Evolutionary conservation across 1,139 yeast genomes (phyloP).

Genomic region (Kodamaea sp.): DNA sequence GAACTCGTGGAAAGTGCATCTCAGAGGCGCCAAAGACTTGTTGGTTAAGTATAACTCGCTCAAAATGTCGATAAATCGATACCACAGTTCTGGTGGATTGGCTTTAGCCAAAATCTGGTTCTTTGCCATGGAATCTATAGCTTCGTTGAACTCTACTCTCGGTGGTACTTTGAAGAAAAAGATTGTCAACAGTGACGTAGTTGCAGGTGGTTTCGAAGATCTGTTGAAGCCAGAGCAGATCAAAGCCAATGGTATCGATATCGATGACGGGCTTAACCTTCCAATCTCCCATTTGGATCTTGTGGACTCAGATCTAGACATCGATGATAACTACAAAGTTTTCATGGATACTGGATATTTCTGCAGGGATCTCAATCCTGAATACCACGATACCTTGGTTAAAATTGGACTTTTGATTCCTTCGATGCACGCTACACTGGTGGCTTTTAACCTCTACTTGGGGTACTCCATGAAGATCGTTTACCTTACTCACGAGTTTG

Average conservation of each 20-base stretch:
- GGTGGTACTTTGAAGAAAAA: slow-evolving; percentile 35
- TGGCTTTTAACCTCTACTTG: slow-evolving; percentile 35
- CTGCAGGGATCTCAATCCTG: slow-evolving; percentile 26
- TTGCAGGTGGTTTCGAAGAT: slow-evolving; percentile 1
- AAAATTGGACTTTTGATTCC: slow-evolving; percentile 30
- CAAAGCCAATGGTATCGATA: slow-evolving; percentile 5
- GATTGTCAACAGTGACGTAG: slow-evolving; percentile 8
- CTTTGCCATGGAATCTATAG: slow-evolving; percentile 43
- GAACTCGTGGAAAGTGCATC: slow-evolving; percentile 41
- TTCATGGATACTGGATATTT: slow-evolving; percentile 39
- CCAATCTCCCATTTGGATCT: slow-evolving; percentile 14
- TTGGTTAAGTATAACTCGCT: slow-evolving; percentile 31
- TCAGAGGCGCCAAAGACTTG: slow-evolving; percentile 44
- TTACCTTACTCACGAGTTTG: slow-evolving; percentile 28
- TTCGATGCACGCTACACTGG: slow-evolving; percentile 11
- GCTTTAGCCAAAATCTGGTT: slow-evolving; percentile 50
- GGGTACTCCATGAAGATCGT: slow-evolving; percentile 37
- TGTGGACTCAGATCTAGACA: slow-evolving; percentile 12
- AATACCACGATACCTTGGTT: slow-evolving; percentile 35
- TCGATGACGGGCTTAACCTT: slow-evolving; percentile 1
- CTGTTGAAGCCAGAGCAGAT: no score
- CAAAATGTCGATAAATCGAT: slow-evolving; percentile 6
- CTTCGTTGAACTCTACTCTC: slow-evolving; percentile 31
- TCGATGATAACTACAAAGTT: slow-evolving; percentile 21
- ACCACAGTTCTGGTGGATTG: slow-evolving; percentile 25